Evolutionary conservation across 164 flowering plant species (phyloP), one percentile per base, ranked within the genome.

Genomic region (Kingdonia uniflora): DNA sequence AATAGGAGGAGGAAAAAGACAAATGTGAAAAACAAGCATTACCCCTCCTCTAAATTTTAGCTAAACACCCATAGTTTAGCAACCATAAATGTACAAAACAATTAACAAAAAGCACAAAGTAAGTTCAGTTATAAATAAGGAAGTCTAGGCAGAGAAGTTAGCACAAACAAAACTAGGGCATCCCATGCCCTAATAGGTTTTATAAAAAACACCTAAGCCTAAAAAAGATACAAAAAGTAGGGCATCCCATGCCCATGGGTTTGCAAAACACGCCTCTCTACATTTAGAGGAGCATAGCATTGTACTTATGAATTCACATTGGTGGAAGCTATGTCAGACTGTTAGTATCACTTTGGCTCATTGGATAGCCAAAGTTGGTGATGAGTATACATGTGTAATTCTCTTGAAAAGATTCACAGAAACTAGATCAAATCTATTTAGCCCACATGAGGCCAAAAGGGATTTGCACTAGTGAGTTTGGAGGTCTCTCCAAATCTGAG

Each of bases 21-120:
- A 62, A 47, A 62, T n/a, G 69, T 29, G 48, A 59, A 60, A 67
- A 54, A 61, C 48, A 50, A 62, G 44, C 57, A 59, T 65, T 64
- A 65, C 54, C 71, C 47, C 76, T 67, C 63, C 69, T 71, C 17
- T 25, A 51, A 56, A 19, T n/a, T 33, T 16, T 16, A 42, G 26
- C 19, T 40, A 51, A 33, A 11, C 37, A 29, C 45, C 80, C 69
- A 54, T 35, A 65, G 81, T 69, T 71, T 58, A 63, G 73, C 73
- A 71, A 58, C 35, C 47, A 49, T n/a, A n/a, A n/a, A n/a, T 76
- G 55, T 72, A 72, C 79, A 77, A 49, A n/a, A n/a, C n/a, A n/a
- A n/a, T n/a, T n/a, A n/a, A n/a, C n/a, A n/a, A n/a, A n/a, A n/a
- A n/a, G n/a, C n/a, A n/a, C n/a, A n/a, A n/a, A n/a, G n/a, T n/a